These are phyloP conservation scores for Termitomyces sp. DNA, from an alignment of 768 basidiomycete genomes.

Conservation along the genomic window DNA sequence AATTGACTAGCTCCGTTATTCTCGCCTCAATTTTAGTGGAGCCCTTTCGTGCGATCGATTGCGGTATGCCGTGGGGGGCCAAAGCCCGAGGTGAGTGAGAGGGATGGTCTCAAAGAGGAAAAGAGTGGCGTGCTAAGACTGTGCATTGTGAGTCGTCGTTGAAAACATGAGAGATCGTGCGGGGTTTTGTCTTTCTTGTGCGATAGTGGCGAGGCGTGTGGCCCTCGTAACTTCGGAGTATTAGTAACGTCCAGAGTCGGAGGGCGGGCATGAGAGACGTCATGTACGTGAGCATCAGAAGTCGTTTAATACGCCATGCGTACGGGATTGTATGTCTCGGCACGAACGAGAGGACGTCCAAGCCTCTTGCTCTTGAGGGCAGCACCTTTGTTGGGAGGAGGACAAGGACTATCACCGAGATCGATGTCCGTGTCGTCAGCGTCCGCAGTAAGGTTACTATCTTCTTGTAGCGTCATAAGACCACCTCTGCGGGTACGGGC, in stretches of 20 bases:
- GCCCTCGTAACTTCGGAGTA: background rate
- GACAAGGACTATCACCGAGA: slow-evolving; percentile 85
- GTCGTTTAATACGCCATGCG: slow-evolving; percentile 42
- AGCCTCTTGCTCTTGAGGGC: slow-evolving; percentile 56
- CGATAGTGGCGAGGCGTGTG: slow-evolving; percentile 5
- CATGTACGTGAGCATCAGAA: background rate
- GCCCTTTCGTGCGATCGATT: background rate
- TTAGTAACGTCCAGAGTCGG: background rate
- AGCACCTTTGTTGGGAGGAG: slow-evolving; percentile 60
- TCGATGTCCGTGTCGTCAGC: slow-evolving; percentile 76
- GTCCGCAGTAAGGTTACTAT: slow-evolving; percentile 52
- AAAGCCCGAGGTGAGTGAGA: background rate
- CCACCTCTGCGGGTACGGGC: slow-evolving; percentile 57
- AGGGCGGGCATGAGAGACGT: slow-evolving; percentile 9
- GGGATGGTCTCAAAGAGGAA: slow-evolving; percentile 7
- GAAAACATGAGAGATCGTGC: slow-evolving; percentile 12
- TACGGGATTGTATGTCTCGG: slow-evolving; percentile 66
- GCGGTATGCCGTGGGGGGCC: background rate
- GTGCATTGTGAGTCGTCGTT: slow-evolving; percentile 13
- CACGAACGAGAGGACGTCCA: slow-evolving; percentile 45
- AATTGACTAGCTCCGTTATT: slow-evolving; percentile 2
- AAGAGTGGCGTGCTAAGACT: slow-evolving; percentile 19
- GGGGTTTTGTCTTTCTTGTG: slow-evolving; percentile 5
- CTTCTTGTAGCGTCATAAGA: slow-evolving; percentile 63
- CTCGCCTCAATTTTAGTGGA: slow-evolving; percentile 6